A percentile compares a stretch with the other conserved stretches of the same genome.
Conservation (phyloP, 306 rosid genomes). For the Lathyrus tuberosus region DNA sequence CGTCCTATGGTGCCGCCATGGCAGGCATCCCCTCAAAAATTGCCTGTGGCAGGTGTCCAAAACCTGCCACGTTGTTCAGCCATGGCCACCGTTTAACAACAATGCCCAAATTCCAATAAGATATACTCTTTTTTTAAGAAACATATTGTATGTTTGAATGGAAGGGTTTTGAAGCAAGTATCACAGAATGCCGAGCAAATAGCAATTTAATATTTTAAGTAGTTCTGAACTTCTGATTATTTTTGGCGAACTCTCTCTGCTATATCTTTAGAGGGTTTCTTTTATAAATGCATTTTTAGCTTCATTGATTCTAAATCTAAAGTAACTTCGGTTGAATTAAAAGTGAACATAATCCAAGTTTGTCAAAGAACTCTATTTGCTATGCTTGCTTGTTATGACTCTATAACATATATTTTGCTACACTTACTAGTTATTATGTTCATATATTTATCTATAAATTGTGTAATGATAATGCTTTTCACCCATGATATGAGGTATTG, state of each 20-base stretch:
- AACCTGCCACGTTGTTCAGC: too few relatives aligned
- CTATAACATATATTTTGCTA: neutral
- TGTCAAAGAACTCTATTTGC: slow-evolving; percentile 13
- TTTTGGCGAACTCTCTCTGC: neutral
- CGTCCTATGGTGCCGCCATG: too few relatives aligned
- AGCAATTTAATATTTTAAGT: neutral
- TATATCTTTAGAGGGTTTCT: slow-evolving; percentile 14
- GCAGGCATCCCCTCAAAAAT: too few relatives aligned
- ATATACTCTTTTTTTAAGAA: neutral
- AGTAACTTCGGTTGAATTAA: slow-evolving; percentile 19
- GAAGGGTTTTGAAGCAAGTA: neutral
- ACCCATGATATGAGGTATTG: slow-evolving; percentile 17
- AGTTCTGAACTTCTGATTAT: slow-evolving; percentile 3
- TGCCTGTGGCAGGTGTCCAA: too few relatives aligned
- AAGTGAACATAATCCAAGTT: neutral
- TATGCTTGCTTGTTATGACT: neutral
- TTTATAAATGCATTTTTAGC: slow-evolving; percentile 13
- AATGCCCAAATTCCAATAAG: too few relatives aligned
- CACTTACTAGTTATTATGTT: neutral
- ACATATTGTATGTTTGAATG: neutral
- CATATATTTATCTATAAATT: neutral
- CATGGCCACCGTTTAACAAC: too few relatives aligned
- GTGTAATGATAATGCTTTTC: neutral
- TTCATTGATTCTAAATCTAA: slow-evolving; percentile 6
- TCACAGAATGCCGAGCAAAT: slow-evolving; percentile 7